Conservation (phyloP, 805 yeast genomes). For the Metschnikowia amazonensis region DNA sequence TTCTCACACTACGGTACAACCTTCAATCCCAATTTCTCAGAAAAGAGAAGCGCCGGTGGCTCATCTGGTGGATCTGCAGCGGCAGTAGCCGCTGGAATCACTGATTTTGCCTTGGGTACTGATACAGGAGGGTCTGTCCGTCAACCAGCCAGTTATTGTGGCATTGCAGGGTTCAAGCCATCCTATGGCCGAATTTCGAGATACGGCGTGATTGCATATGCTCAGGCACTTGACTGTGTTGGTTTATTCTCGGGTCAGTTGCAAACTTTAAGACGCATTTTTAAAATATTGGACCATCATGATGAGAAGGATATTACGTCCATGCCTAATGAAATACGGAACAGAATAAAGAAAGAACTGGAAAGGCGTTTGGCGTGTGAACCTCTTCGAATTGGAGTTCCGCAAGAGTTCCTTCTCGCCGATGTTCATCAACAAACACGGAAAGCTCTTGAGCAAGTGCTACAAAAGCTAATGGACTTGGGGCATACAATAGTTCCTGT, state of each 20-base stretch:
- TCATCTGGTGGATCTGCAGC: conserved; percentile 97
- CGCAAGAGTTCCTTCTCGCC: conserved; percentile 58
- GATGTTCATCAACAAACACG: conserved; percentile 49
- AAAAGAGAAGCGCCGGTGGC: conserved; percentile 61
- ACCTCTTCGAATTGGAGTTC: conserved; percentile 56
- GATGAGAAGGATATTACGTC: conserved; percentile 84
- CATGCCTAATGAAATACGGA: conserved; percentile 36
- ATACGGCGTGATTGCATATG: conserved; percentile 89
- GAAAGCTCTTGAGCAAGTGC: conserved; percentile 43
- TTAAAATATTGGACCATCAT: conserved; percentile 48
- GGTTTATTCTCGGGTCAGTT: conserved; percentile 67
- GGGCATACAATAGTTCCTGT: conserved; percentile 60
- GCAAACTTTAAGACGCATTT: conserved; percentile 45
- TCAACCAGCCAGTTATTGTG: conserved; percentile 85
- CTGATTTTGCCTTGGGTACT: conserved; percentile 81
- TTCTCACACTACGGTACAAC: conserved; percentile 57
- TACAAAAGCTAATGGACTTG: conserved; percentile 40
- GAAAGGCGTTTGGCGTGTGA: conserved; percentile 1
- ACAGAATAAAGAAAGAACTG: conserved; percentile 13
- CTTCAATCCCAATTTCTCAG: conserved; percentile 42
- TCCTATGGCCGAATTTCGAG: conserved; percentile 88
- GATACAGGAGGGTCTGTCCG: conserved; percentile 98
- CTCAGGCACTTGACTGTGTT: conserved; percentile 92
- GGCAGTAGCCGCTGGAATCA: conserved; percentile 69
- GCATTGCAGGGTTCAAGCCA: conserved; percentile 86